Evolutionary conservation across 345 rosid species (phyloP), one percentile per base, ranked within the genome.

Genomic region (Eutrema japonicum): DNA sequence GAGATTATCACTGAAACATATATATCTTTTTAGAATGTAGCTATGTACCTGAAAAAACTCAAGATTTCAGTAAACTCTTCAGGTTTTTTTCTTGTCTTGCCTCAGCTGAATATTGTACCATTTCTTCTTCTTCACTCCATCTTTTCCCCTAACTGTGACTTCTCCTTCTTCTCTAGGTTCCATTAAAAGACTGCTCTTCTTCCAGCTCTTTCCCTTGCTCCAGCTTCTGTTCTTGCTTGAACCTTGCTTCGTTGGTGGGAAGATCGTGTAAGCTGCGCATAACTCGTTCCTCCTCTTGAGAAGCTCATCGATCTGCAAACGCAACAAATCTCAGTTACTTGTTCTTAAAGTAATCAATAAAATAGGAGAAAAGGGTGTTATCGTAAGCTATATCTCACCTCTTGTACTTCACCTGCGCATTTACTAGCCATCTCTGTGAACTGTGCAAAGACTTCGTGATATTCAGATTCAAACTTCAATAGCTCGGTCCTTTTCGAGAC

Each of bases 401-500:
- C 18, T 18, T 18, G 18, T 1, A 18, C 18, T 18, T 18, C 18
- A 1, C 18, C 18, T 18, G 18, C 18, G 18, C 18, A 18, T 18
- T 18, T 18, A 18, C 18, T 18, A 18, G 18, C 18, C 18, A 18
- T 18, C 18, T 18, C 18, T 18, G 18, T 18, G 18, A 18, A 95
- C 75, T 89, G 97, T 68, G 88, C 81, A 74, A 92, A 79, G 50
- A 95, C 97, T 87, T 94, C 97, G 77, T 89, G 82, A 71, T 94
- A 94, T 78, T 94, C 97, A 76, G 83, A 80, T 82, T 94, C 98
- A 67, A 94, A 94, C 75, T 85, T 87, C 58, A 90, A 83, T 71
- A 94, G 69, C 77, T 94, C 97, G 2, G 62, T 85, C 77, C 96
- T 81, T 83, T 92, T 94, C 5, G 84, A 81, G 38, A 94, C 85